Base-by-base conservation (phyloP, 2,329 filamentous ascomycete genomes). In the Colletotrichum theobromicola region DNA sequence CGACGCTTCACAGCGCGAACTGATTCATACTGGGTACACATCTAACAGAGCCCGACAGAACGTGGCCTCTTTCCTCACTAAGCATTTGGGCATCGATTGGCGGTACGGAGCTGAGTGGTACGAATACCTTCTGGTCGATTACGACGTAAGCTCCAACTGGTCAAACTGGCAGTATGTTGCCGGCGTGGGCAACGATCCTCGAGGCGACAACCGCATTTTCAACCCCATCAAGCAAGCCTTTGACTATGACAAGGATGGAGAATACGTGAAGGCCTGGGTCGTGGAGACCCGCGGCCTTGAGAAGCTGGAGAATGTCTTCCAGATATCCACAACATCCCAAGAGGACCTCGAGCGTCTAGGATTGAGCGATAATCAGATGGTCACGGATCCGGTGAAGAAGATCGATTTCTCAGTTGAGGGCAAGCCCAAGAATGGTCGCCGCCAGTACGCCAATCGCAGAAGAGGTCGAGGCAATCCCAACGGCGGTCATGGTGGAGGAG, bases 91-190 rank as follows among this genome's bases (percentile, higher is more conserved):
- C 2, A 91, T 96, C 26, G 94, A 96, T 82, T 97, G 94, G 94
- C 90, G 94, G 0, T 88, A 94, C 16, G 94, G 94, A 0, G 94
- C 94, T 0, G 94, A 96, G 81, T 96, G 93, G 93, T 96, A 96
- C 79, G 94, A 96, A 81, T 90, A 89, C 80, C 85, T 94, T 79
- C 87, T 96, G 4, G 87, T 93, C 34, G 94, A 97, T 80, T 95
- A 96, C 80, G 94, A 96, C 77, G 88, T 94, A 0, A 91, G 90
- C 16, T 93, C 89, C 74, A 96, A 96, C 77, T 96, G 94, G 94
- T 92, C 92, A 12, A 95, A 95, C 79, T 96, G 94, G 94, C 94
- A 95, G 81, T 96, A 96, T 75, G 90, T 94, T 1, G 89, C 94
- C 0, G 94, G 94, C 0, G 93, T 96, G 0, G 94, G 94, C 9